A percentile compares a stretch with the other conserved stretches of the same genome.
Conservation (phyloP, 768 basidiomycete species). For the Scleroderma bovista region DNA sequence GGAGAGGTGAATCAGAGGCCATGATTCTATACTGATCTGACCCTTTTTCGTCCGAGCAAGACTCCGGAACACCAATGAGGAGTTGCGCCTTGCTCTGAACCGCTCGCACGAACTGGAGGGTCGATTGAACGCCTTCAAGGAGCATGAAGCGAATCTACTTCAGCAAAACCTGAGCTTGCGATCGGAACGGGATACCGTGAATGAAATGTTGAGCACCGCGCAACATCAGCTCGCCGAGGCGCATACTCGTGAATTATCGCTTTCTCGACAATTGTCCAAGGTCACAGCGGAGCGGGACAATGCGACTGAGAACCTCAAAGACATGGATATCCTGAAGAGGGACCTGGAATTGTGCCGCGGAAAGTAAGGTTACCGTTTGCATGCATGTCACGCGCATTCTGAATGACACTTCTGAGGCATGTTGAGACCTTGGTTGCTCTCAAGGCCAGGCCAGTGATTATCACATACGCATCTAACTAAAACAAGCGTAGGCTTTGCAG, state of each 20-base stretch:
- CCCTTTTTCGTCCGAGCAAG: constrained; percentile 7
- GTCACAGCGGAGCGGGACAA: constrained; percentile 15
- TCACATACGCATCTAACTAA: not conserved
- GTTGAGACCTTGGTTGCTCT: constrained; percentile 14
- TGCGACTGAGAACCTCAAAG: constrained; percentile 16
- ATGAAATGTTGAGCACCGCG: constrained; percentile 6
- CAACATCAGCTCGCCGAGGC: constrained; percentile 16
- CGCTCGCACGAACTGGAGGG: constrained; percentile 23
- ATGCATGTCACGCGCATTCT: not conserved
- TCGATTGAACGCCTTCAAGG: constrained; percentile 20
- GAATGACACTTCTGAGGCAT: constrained; percentile 11
- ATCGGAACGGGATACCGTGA: constrained; percentile 20
- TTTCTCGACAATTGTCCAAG: constrained; percentile 13
- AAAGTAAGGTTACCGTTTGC: constrained; percentile 16
- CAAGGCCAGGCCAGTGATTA: constrained; percentile 14
- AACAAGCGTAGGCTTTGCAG: constrained; percentile 38
- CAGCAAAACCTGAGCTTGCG: constrained; percentile 22
- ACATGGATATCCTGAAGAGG: constrained; percentile 11
- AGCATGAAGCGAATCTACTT: constrained; percentile 18
- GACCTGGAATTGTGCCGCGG: constrained; percentile 18
- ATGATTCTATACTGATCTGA: constrained; percentile 5
- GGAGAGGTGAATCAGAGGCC: constrained; percentile 15
- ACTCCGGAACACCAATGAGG: constrained; percentile 15
- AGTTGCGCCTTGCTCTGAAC: constrained; percentile 12
- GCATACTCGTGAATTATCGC: constrained; percentile 12